Evolutionary conservation across 352 stramenopile species (phyloP), one percentile per base, ranked within the genome.

Genomic region (Globisporangium cystogenes): DNA sequence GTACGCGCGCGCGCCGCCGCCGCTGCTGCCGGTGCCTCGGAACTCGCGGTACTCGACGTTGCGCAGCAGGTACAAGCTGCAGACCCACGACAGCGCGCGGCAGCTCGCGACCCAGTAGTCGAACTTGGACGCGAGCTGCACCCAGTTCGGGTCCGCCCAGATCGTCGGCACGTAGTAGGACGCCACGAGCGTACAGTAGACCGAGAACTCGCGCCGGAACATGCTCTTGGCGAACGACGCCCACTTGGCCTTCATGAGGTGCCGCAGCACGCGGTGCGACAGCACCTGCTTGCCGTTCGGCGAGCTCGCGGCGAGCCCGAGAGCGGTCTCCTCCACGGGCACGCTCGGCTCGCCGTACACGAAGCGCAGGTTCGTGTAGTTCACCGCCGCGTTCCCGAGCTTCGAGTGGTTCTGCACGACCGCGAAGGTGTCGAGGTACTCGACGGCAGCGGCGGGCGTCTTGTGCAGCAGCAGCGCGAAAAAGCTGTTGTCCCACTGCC

Each of bases 81-180:
- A 72, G 1, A 67, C 33, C 74, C 74, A 88, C 5, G 74, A 77
- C n/a, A 76, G 27, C 14, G 60, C 61, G 3, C 76, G 72, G 29
- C 62, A 61, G 12, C 35, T 45, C 0, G 65, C 68, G 20, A 86
- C 76, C 51, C 65, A 63, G 53, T 77, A 76, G 55, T 85, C 72
- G 16, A 76, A 62, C 1, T 45, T 51, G 3, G 69, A 68, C 1
- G 51, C 16, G 5, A 87, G 48, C 14, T 67, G 59, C 8, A 67
- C 70, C 76, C 76, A 87, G 47, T 84, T 60, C 4, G 68, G 74
- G 44, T 72, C 67, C 15, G 72, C 72, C 61, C 68, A 82, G 33
- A 87, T 68, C 4, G 71, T 85, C 37, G 76, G 72, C 10, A 87
- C 47, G 42, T 76, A 87, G 44, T 79, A 86, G 21, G 70, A 69